phyloP scores from a whole-genome alignment of 1,139 yeast species.

The Ogataea hybrid region DNA sequence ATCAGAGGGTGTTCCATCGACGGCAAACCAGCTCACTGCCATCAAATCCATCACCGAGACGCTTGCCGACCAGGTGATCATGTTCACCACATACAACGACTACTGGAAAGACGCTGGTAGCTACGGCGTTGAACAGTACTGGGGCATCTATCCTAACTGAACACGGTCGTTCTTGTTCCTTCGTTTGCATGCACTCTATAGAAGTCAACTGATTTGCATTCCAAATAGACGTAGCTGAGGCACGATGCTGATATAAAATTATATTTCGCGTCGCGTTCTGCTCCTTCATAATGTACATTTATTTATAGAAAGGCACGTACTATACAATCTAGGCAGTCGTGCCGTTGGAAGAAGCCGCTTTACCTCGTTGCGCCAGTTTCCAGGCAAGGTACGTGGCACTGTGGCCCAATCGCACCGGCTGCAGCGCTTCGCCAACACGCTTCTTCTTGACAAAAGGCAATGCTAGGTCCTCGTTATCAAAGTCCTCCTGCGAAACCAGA shows the following conservation, averaged over 20 bases:
- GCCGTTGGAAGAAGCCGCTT: background rate
- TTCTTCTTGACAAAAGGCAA: constrained; percentile 19
- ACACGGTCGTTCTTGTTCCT: background rate
- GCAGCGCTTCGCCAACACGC: constrained; percentile 17
- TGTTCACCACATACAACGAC: constrained; percentile 84
- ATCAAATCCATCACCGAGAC: constrained; percentile 52
- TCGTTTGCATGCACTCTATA: constrained; percentile 8
- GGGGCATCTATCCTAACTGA: constrained; percentile 58
- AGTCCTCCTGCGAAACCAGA: constrained; percentile 31
- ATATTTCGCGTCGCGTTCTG: constrained; percentile 2
- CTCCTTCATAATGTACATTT: constrained; percentile 8
- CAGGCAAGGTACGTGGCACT: constrained; percentile 70
- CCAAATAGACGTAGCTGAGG: background rate
- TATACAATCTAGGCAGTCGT: constrained; percentile 1
- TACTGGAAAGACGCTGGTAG: constrained; percentile 77
- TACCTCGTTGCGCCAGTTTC: constrained; percentile 38
- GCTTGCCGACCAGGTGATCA: constrained; percentile 54
- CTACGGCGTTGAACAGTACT: constrained; percentile 73
- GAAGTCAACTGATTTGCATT: constrained; percentile 2
- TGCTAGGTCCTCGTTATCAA: constrained; percentile 8
- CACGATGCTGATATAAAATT: background rate
- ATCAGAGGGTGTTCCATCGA: constrained; percentile 61
- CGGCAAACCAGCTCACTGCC: constrained; percentile 62
- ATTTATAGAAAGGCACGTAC: constrained; percentile 5
- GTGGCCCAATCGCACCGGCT: constrained; percentile 50